Evolutionary conservation across 2,329 filamentous ascomycete genomes (phyloP).

Genomic region (Xylariaceae sp.): DNA sequence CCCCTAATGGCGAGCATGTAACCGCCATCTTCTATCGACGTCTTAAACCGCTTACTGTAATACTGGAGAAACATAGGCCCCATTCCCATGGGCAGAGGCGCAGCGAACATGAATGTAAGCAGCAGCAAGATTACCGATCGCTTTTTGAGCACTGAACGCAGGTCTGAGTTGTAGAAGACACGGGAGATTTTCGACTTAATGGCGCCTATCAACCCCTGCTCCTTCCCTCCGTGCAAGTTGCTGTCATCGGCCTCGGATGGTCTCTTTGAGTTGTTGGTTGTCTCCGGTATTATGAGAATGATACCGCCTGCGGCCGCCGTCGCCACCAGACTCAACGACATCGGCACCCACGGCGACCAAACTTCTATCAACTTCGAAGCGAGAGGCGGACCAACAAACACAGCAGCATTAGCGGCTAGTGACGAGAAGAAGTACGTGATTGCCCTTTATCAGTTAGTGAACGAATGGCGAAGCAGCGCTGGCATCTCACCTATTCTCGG

Average conservation of each 20-base stretch:
- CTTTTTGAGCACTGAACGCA: constrained; percentile 12
- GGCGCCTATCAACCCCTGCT: neutral
- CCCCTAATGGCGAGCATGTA: constrained; percentile 35
- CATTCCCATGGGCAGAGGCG: constrained; percentile 15
- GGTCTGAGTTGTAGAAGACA: constrained; percentile 11
- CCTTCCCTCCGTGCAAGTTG: neutral
- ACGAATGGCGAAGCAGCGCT: neutral
- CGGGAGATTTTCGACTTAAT: constrained; percentile 4
- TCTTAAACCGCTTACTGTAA: constrained; percentile 37
- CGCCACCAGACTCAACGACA: constrained; percentile 13
- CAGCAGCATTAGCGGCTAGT: constrained; percentile 24
- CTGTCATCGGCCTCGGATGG: neutral
- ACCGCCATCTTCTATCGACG: constrained; percentile 33
- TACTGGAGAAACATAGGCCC: constrained; percentile 33
- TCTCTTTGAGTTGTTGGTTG: constrained; percentile 8
- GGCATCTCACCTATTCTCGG: constrained; percentile 17
- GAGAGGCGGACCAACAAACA: constrained; percentile 21
- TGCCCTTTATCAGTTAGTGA: constrained; percentile 7
- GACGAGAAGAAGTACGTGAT: constrained; percentile 30
- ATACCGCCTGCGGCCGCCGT: constrained; percentile 19
- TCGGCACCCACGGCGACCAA: constrained; percentile 27
- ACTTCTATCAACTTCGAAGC: constrained; percentile 20
- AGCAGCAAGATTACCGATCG: constrained; percentile 18
- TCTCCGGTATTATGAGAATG: constrained; percentile 28
- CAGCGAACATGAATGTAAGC: constrained; percentile 16